Evolutionary conservation across 164 flowering plant genomes (phyloP), one percentile per base, ranked within the genome.

Genomic region (Macadamia integrifolia): DNA sequence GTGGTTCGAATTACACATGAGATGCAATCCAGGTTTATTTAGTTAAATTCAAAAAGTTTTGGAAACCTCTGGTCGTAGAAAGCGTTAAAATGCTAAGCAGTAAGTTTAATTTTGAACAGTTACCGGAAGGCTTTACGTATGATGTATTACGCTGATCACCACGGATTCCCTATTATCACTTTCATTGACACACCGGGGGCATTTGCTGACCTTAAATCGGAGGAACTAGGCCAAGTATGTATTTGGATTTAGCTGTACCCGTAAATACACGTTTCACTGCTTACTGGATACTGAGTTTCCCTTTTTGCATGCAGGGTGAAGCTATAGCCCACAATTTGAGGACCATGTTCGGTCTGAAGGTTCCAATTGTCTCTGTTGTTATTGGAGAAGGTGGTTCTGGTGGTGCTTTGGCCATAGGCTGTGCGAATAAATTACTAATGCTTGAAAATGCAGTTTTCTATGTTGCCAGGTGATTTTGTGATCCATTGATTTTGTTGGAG

Each of bases 311-410:
- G 69, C 82, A 94, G 98, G 98, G 99, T 62, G 99, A 94, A 84
- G 95, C 99, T 71, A 94, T 94, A 62, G 99, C 99, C 18, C 80
- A 77, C 65, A 94, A 94, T 74, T 77, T 94, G 85, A 83, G 88
- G 78, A 73, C 86, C 15, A 94, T 94, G 99, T 92, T 87, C 65
- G 92, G 97, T 74, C 79, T 94, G 72, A 92, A 90, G 75, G 99
- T 94, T 66, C 99, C 99, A 35, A 78, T 94, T 72, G 68, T 94
- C 68, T 84, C 98, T 31, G 82, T 94, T 75, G 97, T 94, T 68
- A 90, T 92, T 62, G 99, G 99, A 31, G 99, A 94, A 87, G 99
- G 99, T 77, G 99, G 99, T 53, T 92, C 98, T 79, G 99, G 99
- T 79, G 99, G 99, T 79, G 99, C 99, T 72, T 82, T 94, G 58